These are phyloP conservation scores for Kuraishia piskuri DNA, from an alignment of 805 yeast genomes.

Conservation along the genomic window DNA sequence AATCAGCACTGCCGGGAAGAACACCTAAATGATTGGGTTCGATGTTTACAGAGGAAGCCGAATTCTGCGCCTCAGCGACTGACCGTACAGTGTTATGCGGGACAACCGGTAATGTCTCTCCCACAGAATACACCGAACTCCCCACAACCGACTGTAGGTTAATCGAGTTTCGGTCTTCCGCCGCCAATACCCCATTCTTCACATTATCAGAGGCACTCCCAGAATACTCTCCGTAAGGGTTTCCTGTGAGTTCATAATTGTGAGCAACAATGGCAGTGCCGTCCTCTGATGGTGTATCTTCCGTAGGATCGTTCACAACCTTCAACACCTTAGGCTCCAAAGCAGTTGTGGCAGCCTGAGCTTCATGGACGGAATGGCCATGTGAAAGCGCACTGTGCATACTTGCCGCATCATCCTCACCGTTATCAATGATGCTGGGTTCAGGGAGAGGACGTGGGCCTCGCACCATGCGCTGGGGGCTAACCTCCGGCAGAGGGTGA, in stretches of 20 bases:
- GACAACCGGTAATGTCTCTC: neutral
- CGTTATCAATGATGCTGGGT: neutral
- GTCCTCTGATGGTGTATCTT: too few species aligned
- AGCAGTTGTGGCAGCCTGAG: neutral
- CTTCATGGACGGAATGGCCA: neutral
- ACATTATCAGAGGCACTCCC: neutral
- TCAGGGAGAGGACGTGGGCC: neutral
- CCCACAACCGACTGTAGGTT: neutral
- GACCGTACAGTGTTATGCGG: neutral
- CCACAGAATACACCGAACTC: neutral
- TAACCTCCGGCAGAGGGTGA: neutral
- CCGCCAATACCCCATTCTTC: neutral
- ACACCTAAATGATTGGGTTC: neutral
- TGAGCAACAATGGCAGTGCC: too few species aligned
- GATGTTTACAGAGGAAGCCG: neutral
- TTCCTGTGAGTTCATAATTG: neutral
- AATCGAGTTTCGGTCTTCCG: neutral
- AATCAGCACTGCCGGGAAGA: neutral
- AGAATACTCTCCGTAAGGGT: neutral
- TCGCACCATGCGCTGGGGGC: neutral
- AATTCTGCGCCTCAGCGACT: neutral
- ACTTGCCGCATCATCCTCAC: neutral
- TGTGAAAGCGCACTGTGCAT: neutral
- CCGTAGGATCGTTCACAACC: neutral
- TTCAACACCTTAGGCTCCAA: neutral